Percentiles rank a stretch among this genome's conserved stretches.
phyloP scores from a whole-genome alignment of 768 basidiomycete genomes.

The Xerocomus spinulosus region DNA sequence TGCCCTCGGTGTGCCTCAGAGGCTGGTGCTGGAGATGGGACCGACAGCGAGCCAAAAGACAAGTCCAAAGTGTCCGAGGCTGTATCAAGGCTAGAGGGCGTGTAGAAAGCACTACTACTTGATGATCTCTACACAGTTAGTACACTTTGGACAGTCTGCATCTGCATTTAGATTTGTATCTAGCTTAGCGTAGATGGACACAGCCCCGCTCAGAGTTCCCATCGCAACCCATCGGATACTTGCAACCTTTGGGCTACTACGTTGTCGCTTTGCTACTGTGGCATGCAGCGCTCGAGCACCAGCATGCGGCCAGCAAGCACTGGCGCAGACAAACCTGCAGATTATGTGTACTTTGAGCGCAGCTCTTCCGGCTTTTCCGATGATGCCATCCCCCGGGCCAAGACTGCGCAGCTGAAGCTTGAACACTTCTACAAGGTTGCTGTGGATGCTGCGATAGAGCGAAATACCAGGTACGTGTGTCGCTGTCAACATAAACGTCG shows the following conservation, averaged over 20 bases:
- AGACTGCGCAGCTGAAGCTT: slow-evolving; percentile 89
- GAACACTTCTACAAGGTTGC: slow-evolving; percentile 97
- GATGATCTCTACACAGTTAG: too few relatives aligned
- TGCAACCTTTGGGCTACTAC: not conserved
- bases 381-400: slow-evolving; percentile 76
- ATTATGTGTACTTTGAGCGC: slow-evolving; percentile 92
- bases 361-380: slow-evolving; percentile 72
- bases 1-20: slow-evolving; percentile 66
- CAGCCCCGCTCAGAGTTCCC: too few relatives aligned
- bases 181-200: too few relatives aligned
- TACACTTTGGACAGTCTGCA: too few relatives aligned
- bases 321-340: slow-evolving; percentile 42
- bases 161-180: too few relatives aligned
- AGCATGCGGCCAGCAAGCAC: slow-evolving; percentile 23
- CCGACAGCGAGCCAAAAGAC: slow-evolving; percentile 41
- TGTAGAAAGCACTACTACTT: slow-evolving; percentile 14
- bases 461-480: slow-evolving; percentile 72
- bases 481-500: not conserved
- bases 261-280: not conserved
- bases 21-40: slow-evolving; percentile 28
- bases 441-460: slow-evolving; percentile 91
- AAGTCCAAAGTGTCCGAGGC: slow-evolving; percentile 45
- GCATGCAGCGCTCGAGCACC: slow-evolving; percentile 31
- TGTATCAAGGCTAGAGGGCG: slow-evolving; percentile 30
- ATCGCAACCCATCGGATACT: slow-evolving; percentile 13